These are phyloP conservation scores for Hymenoscyphus linearis DNA, from an alignment of 2,329 filamentous ascomycete species.

Conservation along the genomic window DNA sequence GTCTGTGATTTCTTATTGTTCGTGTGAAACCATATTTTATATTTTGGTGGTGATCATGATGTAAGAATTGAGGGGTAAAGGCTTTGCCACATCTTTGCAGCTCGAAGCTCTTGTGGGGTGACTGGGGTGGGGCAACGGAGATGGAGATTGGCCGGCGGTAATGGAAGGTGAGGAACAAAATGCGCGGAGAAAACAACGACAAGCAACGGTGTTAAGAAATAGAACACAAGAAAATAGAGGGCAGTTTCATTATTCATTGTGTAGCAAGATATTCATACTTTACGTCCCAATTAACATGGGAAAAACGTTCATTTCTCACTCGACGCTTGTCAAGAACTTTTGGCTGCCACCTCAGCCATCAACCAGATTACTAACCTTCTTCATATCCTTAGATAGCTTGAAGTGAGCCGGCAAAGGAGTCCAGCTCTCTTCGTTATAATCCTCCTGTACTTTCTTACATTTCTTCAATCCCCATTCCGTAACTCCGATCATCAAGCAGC, in stretches of 20 bases:
- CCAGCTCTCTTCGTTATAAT: constrained; percentile 68
- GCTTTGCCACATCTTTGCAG: neutral
- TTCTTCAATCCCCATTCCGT: constrained; percentile 67
- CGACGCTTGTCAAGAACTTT: neutral
- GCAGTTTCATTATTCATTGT: neutral
- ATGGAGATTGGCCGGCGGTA: too few species aligned
- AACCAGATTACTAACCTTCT: constrained; percentile 25
- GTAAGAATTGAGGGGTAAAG: neutral
- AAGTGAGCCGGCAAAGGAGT: constrained; percentile 47
- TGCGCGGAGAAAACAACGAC: neutral
- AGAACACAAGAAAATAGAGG: neutral
- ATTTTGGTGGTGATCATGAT: neutral
- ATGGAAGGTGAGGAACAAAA: neutral
- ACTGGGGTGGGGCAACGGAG: neutral
- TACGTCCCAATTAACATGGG: neutral
- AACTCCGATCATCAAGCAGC: constrained; percentile 63
- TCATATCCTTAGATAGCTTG: constrained; percentile 21
- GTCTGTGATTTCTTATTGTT: neutral
- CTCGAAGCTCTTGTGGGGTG: neutral
- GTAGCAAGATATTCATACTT: neutral
- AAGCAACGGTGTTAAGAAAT: neutral
- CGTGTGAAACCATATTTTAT: neutral
- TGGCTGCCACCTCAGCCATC: constrained; percentile 7
- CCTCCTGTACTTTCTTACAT: constrained; percentile 62
- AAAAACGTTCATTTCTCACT: neutral